Conservation (phyloP, 192 early-diverging fungal species). For the Geosiphon pyriformis region DNA sequence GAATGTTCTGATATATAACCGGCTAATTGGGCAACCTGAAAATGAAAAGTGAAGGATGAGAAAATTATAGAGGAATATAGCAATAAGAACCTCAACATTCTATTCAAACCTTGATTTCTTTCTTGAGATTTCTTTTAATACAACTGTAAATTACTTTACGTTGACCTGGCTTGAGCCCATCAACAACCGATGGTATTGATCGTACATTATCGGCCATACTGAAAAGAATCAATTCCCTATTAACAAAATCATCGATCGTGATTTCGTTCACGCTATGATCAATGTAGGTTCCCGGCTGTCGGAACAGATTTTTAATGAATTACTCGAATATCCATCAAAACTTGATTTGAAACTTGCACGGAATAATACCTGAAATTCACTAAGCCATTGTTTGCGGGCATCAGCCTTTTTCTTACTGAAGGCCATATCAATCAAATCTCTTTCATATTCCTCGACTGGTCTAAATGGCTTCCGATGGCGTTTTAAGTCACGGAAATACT, state of each 20-base stretch:
- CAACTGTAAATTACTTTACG: constrained; percentile 88
- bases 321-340: no score
- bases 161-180: constrained; percentile 96
- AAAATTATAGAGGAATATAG: not conserved
- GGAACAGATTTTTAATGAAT: not conserved
- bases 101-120: constrained; percentile 79
- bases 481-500: constrained; percentile 84
- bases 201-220: constrained; percentile 92
- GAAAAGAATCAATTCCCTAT: constrained; percentile 90
- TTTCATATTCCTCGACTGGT: constrained; percentile 50
- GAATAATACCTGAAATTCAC: constrained; percentile 48
- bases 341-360: not conserved
- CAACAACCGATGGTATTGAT: constrained; percentile 90
- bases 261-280: constrained; percentile 77
- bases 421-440: constrained; percentile 88
- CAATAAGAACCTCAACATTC: no score
- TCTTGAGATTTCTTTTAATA: constrained; percentile 74
- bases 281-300: constrained; percentile 82
- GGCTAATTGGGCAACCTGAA: constrained; percentile 71
- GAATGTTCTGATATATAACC: constrained; percentile 86
- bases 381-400: constrained; percentile 94
- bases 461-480: constrained; percentile 78
- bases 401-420: constrained; percentile 92
- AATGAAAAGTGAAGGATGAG: not conserved
- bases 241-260: constrained; percentile 86